Base-by-base conservation (phyloP, 78 protist species). In the Dictyostelium capitatum region DNA sequence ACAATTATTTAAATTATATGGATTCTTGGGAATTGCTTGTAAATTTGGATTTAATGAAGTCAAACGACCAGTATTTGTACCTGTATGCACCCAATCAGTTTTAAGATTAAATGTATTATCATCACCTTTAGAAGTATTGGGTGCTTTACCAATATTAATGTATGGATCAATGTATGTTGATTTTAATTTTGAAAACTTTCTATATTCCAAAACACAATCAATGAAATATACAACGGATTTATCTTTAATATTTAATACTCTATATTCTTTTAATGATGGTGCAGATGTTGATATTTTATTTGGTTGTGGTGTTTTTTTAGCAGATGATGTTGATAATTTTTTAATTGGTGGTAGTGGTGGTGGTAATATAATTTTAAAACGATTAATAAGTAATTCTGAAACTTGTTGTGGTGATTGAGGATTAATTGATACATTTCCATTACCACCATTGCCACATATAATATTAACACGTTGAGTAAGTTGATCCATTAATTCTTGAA, bases 1-100 rank as follows among this genome's bases (percentile, higher is more conserved):
- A 37, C 43, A 37, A 37, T 37, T 1, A 37, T 37, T 37, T 37
- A 37, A 37, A 53, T 48, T 32, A 15, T 51, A 37, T 28, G 50
- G 32, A 54, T 70, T 48, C 41, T 72, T 79, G 5, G 81, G 87
- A 32, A 90, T n/a, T 2, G 28, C 64, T 90, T 90, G 95, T 12
- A 90, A 25, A 43, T 90, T 90, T 64, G 95, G 95, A 1, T 23
- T 9, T 8, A 20, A 20, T 10, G 57, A 62, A 48, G 95, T 64
- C 5, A 90, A 25, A 65, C 95, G 67, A 69, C 95, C 95, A 37
- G 95, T 90, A 0, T 87, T 43, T 6, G 95, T 90, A 54, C 95
- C 95, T 9, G 81, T 79, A 14, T 90, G 95, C 8, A 48, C 10
- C 95, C 95, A 90, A 12, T 43, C 15, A 20, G 59, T 57, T 7